A percentile compares a stretch with the other conserved stretches of the same genome.
Evolutionary conservation across 805 yeast genomes (phyloP).

Genomic region (Saturnispora quitensis): DNA sequence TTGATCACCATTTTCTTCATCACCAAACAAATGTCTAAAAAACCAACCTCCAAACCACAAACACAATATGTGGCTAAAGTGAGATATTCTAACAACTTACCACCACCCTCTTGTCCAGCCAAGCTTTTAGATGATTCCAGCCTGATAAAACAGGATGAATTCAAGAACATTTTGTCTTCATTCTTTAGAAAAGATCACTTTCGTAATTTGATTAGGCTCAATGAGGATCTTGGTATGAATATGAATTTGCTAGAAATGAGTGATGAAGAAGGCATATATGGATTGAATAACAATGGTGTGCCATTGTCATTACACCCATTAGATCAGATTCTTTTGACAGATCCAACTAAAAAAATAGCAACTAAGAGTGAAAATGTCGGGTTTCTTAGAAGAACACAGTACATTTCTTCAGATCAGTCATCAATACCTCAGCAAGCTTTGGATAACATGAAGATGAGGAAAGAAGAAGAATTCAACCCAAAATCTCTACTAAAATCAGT

Average conservation of each 20-base stretch:
- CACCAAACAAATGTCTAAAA: not conserved
- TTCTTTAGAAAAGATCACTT: constrained; percentile 70
- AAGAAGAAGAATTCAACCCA: constrained; percentile 40
- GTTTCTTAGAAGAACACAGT: constrained; percentile 93
- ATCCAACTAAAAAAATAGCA: constrained; percentile 52
- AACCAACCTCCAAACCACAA: constrained; percentile 5
- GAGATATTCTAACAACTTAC: constrained; percentile 77
- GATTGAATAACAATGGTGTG: constrained; percentile 12
- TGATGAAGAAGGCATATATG: constrained; percentile 29
- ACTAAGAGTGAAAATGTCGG: constrained; percentile 28
- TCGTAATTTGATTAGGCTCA: constrained; percentile 47
- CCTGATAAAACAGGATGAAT: constrained; percentile 30
- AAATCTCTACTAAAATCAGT: constrained; percentile 57
- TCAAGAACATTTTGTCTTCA: constrained; percentile 55
- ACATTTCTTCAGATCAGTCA: constrained; percentile 53
- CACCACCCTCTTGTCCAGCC: constrained; percentile 92
- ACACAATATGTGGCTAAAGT: constrained; percentile 58
- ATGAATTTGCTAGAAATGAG: constrained; percentile 61
- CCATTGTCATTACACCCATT: constrained; percentile 55
- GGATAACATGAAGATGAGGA: constrained; percentile 19
- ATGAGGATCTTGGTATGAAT: constrained; percentile 63
- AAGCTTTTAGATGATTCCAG: constrained; percentile 46
- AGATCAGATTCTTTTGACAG: constrained; percentile 69
- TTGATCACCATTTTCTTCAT: not conserved
- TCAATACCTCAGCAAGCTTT: constrained; percentile 18